phyloP scores from a whole-genome alignment of 2,329 filamentous ascomycete genomes.

The Cladobotryum mycophilum region DNA sequence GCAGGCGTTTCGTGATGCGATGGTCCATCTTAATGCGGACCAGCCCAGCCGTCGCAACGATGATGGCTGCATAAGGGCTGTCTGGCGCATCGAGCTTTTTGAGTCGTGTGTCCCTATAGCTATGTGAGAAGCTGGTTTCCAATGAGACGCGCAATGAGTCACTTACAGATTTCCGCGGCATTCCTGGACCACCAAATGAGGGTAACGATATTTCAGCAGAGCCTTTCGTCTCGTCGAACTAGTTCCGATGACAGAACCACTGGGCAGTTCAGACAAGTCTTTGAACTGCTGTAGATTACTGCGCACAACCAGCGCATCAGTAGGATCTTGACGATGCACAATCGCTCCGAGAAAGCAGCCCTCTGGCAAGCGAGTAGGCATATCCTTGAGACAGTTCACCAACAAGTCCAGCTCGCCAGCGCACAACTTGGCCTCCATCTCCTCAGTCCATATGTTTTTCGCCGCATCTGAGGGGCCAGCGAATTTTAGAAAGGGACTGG shows the following conservation, averaged over 20 bases:
- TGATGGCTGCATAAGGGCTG: conserved; percentile 11
- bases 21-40: conserved; percentile 9
- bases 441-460: conserved; percentile 16
- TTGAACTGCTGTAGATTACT: conserved; percentile 3
- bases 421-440: conserved; percentile 11
- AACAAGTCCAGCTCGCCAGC: conserved; percentile 10
- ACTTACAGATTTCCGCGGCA: too few relatives aligned
- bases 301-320: conserved; percentile 14
- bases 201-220: too few relatives aligned
- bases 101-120: conserved; percentile 12
- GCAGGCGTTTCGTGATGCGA: conserved; percentile 12
- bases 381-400: conserved; percentile 14
- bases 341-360: conserved; percentile 11
- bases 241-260: conserved; percentile 11
- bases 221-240: conserved; percentile 1
- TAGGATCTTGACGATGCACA: conserved; percentile 11
- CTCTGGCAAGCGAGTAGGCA: conserved; percentile 12
- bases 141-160: background rate
- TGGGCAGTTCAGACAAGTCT: conserved; percentile 10
- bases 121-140: background rate
- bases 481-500: conserved; percentile 14
- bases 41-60: conserved; percentile 12
- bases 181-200: too few relatives aligned
- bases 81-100: conserved; percentile 13
- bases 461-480: conserved; percentile 15